Conservation (phyloP, 768 basidiomycete species). For the Kwoniella sp. region DNA sequence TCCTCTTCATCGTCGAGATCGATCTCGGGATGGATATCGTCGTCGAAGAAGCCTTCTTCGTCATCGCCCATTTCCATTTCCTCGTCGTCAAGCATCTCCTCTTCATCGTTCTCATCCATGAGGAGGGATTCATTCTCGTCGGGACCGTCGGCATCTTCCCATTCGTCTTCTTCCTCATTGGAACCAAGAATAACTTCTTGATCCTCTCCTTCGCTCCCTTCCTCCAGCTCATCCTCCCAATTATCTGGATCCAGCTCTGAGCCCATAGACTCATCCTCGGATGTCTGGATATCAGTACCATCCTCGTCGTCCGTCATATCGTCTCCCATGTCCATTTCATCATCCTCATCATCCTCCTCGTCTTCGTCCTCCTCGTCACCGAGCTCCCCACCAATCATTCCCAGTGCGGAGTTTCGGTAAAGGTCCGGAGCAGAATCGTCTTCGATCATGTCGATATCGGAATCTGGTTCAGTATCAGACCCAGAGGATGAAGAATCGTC, state of each 20-base stretch:
- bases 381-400: constrained; percentile 65
- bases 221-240: constrained; percentile 24
- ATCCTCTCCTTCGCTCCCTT: constrained; percentile 29
- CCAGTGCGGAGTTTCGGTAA: constrained; percentile 93
- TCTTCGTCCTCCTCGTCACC: constrained; percentile 62
- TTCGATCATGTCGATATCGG: constrained; percentile 46
- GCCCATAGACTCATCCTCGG: constrained; percentile 47
- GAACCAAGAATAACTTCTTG: constrained; percentile 25
- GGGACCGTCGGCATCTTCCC: constrained; percentile 8
- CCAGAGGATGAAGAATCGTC: constrained; percentile 51
- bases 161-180: constrained; percentile 25
- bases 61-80: constrained; percentile 29
- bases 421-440: constrained; percentile 76
- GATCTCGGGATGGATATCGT: constrained; percentile 52
- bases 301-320: constrained; percentile 45
- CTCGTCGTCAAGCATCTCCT: constrained; percentile 20
- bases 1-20: constrained; percentile 53
- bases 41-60: constrained; percentile 32
- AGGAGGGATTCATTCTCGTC: neutral
- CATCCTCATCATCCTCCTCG: constrained; percentile 64
- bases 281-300: constrained; percentile 52
- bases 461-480: constrained; percentile 61
- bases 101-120: constrained; percentile 5
- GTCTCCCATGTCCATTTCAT: constrained; percentile 53
- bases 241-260: constrained; percentile 32